A percentile compares a stretch with the other conserved stretches of the same genome.
These are phyloP conservation scores for Aethionema arabicum DNA, from an alignment of 345 rosid species.

Conservation along the genomic window DNA sequence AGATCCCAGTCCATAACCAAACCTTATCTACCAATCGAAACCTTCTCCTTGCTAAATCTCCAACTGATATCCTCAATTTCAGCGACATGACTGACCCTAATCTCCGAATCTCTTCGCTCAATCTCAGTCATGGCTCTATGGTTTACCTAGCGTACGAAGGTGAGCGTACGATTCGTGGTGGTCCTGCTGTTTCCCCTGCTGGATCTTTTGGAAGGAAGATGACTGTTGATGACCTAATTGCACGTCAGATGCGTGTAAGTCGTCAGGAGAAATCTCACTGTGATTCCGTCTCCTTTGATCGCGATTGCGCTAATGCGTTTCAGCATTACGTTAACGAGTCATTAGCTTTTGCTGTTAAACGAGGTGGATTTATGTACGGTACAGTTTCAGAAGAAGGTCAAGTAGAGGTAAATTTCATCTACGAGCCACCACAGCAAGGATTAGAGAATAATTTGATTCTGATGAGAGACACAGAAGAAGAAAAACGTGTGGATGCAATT, in stretches of 20 bases:
- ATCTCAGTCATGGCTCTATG: constrained; percentile 72
- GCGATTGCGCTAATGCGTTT: constrained; percentile 74
- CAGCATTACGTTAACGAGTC: constrained; percentile 74
- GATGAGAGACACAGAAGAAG: constrained; percentile 65
- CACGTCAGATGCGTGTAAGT: constrained; percentile 77
- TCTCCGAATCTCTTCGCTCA: constrained; percentile 56
- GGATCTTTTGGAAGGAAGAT: constrained; percentile 95
- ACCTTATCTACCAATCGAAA: constrained; percentile 74
- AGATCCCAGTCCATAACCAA: constrained; percentile 69
- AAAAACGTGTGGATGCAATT: constrained; percentile 72
- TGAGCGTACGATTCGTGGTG: constrained; percentile 62
- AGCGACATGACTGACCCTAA: constrained; percentile 68
- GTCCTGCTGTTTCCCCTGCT: constrained; percentile 65
- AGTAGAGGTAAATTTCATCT: constrained; percentile 82
- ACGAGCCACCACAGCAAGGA: constrained; percentile 92
- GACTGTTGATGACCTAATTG: constrained; percentile 93
- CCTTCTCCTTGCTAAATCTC: constrained; percentile 69
- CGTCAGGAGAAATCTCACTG: constrained; percentile 87
- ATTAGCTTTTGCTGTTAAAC: constrained; percentile 74
- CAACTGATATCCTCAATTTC: constrained; percentile 50
- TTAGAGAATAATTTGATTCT: constrained; percentile 52
- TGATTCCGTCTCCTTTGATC: constrained; percentile 81
- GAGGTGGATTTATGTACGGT: constrained; percentile 95
- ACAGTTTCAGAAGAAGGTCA: constrained; percentile 69
- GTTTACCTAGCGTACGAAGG: constrained; percentile 74